Base-by-base conservation (phyloP, 1,284 basidiomycete genomes). In the Ceratobasidium sp. region DNA sequence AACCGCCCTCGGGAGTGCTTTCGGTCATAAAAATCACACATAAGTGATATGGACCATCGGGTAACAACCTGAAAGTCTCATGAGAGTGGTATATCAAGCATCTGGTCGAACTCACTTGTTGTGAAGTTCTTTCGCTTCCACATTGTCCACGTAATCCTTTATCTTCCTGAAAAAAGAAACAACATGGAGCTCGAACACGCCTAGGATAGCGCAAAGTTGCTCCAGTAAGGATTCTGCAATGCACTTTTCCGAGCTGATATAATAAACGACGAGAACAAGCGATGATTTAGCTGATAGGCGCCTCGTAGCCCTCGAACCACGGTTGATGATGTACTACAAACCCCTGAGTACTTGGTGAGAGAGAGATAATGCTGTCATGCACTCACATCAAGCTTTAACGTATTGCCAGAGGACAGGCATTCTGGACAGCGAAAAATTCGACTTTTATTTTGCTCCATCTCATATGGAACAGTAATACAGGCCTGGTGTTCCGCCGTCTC, bases 311-410 rank as follows among this genome's bases (percentile, higher is more conserved):
- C 66, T 20, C 8, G 66, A 23, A n/a, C 66, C 66, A 23, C 66
- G 44, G 48, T 68, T 50, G 48, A 68, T 68, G 27, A 68, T 50
- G 20, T 68, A 68, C 66, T 68, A 54, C 18, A 50, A 10, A 30
- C 4, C 33, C 33, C 30, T 30, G 46, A 30, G 44, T 20, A 18
- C 23, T 20, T 5, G 33, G n/a, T 16, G 16, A 30, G 27, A 35
- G 52, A 6, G 20, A n/a, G 27, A 30, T 30, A 30, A 48, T 10
- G 33, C 20, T 12, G 12, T 16, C 10, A 14, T 52, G 20, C 33
- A 46, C 66, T 68, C 27, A 68, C 66, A 52, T 50, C 46, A 4
- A 48, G 12, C 14, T 16, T 12, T 16, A 12, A 20, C 10, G 8
- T 12, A 16, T 20, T 20, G 18, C 33, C 66, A 7, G 14, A 14